Conservation (phyloP, 768 basidiomycete genomes). For the Mycena crocata region DNA sequence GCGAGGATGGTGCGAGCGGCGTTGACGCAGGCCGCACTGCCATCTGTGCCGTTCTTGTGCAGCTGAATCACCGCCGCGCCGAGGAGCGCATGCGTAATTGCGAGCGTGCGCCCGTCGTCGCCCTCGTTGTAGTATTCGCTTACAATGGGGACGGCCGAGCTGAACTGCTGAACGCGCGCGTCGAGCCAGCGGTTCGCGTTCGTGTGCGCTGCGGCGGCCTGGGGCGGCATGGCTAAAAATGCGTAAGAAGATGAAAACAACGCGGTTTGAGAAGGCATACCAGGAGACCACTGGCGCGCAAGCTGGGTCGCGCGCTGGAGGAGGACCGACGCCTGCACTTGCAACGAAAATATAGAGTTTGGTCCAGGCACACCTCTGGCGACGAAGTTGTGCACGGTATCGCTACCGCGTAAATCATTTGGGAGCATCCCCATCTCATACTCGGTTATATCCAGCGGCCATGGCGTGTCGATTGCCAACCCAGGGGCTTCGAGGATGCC, state of each 20-base stretch:
- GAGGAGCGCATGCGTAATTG: constrained; percentile 31
- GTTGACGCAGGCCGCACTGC: constrained; percentile 7
- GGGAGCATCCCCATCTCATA: constrained; percentile 24
- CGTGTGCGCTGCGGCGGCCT: constrained; percentile 23
- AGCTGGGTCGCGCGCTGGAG: constrained; percentile 32
- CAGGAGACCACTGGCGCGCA: constrained; percentile 24
- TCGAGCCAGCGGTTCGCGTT: constrained; percentile 26
- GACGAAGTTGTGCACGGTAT: constrained; percentile 25
- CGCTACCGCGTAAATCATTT: constrained; percentile 15
- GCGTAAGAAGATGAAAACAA: background rate
- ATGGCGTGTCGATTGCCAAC: constrained; percentile 37
- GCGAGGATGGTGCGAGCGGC: constrained; percentile 31
- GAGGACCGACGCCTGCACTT: constrained; percentile 33
- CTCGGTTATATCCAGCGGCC: constrained; percentile 33
- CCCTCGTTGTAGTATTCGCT: constrained; percentile 15
- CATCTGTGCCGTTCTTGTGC: constrained; percentile 27
- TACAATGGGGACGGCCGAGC: constrained; percentile 20
- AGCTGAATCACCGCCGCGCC: constrained; percentile 33
- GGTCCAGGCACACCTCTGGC: constrained; percentile 19
- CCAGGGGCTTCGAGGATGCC: constrained; percentile 32
- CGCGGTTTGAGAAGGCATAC: constrained; percentile 2
- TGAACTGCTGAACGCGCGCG: constrained; percentile 29
- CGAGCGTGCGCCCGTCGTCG: constrained; percentile 23
- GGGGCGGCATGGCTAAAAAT: constrained; percentile 25
- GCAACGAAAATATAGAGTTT: constrained; percentile 15